Conservation (phyloP, 495 filamentous ascomycete genomes). For the Neurospora intermedia region DNA sequence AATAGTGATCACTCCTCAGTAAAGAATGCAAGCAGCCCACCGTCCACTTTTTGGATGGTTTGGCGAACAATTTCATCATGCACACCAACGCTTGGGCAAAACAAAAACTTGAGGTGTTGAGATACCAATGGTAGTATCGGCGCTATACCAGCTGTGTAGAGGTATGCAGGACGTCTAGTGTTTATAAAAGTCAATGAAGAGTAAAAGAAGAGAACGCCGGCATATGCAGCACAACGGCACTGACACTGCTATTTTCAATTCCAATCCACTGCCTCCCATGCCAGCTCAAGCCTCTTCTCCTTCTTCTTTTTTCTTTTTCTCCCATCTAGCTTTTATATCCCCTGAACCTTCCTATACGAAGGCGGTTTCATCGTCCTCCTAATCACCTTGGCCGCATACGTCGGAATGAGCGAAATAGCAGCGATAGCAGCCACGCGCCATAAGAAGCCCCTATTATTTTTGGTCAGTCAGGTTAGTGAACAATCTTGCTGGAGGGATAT, state of each 20-base stretch:
- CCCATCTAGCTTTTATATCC: conserved; percentile 18
- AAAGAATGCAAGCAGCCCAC: neutral
- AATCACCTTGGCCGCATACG: conserved; percentile 74
- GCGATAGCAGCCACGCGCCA: conserved; percentile 79
- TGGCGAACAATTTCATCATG: neutral
- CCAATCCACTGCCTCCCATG: conserved; percentile 3
- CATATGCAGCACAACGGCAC: neutral
- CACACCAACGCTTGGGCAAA: neutral
- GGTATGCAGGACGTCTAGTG: neutral
- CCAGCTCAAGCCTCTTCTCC: neutral
- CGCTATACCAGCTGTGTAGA: neutral
- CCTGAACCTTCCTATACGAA: conserved; percentile 93
- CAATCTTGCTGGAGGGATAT: too few species aligned
- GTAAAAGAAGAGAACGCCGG: neutral
- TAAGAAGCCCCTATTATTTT: conserved; percentile 55
- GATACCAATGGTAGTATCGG: neutral
- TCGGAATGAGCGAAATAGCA: conserved; percentile 72
- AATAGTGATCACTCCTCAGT: neutral
- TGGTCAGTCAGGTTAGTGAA: conserved; percentile 8
- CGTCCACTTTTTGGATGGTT: neutral
- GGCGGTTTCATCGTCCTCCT: conserved; percentile 77
- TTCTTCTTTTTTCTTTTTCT: neutral
- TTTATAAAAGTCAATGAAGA: neutral
- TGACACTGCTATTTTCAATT: neutral
- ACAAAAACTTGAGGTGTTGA: neutral